Evolutionary conservation across 1,284 basidiomycete species (phyloP).

Genomic region (Athelia sp.): DNA sequence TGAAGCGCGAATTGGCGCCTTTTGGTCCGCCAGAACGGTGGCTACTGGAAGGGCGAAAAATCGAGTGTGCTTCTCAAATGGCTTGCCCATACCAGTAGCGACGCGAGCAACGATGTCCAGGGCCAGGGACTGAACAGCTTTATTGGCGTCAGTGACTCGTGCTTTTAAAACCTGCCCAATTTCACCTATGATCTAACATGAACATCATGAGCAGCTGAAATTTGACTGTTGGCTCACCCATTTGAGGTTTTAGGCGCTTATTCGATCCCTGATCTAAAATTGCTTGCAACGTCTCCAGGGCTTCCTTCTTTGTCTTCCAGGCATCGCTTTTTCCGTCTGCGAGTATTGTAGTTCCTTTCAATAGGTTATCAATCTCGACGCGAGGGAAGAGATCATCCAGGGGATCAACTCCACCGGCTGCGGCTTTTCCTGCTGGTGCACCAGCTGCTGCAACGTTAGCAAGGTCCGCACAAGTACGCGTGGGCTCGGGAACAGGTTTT

Average conservation of each 20-base stretch:
- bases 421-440: conserved; percentile 22
- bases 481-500: conserved; percentile 76
- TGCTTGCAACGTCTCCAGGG: conserved; percentile 79
- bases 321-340: conserved; percentile 85
- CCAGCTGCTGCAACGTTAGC: conserved; percentile 42
- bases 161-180: conserved; percentile 87
- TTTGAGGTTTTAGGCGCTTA: conserved; percentile 85
- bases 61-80: conserved; percentile 87
- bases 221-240: conserved; percentile 55
- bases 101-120: conserved; percentile 89
- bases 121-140: conserved; percentile 87
- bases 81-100: conserved; percentile 90
- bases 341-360: conserved; percentile 83
- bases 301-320: conserved; percentile 98
- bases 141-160: conserved; percentile 89
- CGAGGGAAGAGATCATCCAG: conserved; percentile 94
- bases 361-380: conserved; percentile 86
- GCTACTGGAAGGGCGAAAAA: conserved; percentile 77
- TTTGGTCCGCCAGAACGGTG: conserved; percentile 90
- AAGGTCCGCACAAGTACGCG: conserved; percentile 72
- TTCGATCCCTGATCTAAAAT: conserved; percentile 89
- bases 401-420: conserved; percentile 52
- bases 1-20: conserved; percentile 79
- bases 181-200: conserved; percentile 55
- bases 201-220: conserved; percentile 5